These are phyloP conservation scores for Marasmius tenuissimus DNA, from an alignment of 1,284 basidiomycete species.

Conservation along the genomic window DNA sequence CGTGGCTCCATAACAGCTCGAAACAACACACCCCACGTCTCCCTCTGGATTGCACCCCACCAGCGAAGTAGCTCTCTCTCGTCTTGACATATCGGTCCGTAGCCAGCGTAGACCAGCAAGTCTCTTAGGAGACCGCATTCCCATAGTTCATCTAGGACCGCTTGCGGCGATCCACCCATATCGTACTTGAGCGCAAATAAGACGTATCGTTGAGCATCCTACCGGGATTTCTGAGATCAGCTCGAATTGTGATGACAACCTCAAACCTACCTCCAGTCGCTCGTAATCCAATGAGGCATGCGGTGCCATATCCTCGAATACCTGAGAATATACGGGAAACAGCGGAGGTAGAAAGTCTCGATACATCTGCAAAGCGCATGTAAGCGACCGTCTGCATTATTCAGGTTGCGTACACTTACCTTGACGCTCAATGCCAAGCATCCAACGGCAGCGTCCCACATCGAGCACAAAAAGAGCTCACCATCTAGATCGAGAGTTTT, in stretches of 20 bases:
- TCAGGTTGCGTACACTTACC: slow-evolving; percentile 28
- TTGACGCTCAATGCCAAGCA: slow-evolving; percentile 60
- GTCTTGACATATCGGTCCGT: background rate
- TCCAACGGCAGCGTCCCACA: slow-evolving; percentile 56
- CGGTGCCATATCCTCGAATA: slow-evolving; percentile 50
- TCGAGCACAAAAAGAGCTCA: slow-evolving; percentile 36
- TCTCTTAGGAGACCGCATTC: slow-evolving; percentile 45
- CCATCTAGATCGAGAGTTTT: slow-evolving; percentile 5
- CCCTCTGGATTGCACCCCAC: slow-evolving; percentile 44
- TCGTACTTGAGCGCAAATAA: slow-evolving; percentile 47
- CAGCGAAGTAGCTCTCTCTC: slow-evolving; percentile 18
- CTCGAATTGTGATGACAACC: background rate
- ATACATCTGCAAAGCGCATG: slow-evolving; percentile 43
- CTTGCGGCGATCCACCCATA: slow-evolving; percentile 56
- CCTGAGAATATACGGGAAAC: slow-evolving; percentile 46
- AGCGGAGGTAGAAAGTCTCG: slow-evolving; percentile 61
- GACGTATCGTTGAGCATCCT: slow-evolving; percentile 60
- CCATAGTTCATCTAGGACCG: slow-evolving; percentile 59
- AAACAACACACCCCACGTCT: slow-evolving; percentile 51
- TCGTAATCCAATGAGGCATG: slow-evolving; percentile 36
- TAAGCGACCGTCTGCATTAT: background rate
- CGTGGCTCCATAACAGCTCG: slow-evolving; percentile 42
- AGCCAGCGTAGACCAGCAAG: slow-evolving; percentile 29
- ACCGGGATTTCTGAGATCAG: background rate
- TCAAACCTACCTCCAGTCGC: slow-evolving; percentile 47